Evolutionary conservation across 345 rosid genomes (phyloP).

Genomic region (Trapa bicornis): DNA sequence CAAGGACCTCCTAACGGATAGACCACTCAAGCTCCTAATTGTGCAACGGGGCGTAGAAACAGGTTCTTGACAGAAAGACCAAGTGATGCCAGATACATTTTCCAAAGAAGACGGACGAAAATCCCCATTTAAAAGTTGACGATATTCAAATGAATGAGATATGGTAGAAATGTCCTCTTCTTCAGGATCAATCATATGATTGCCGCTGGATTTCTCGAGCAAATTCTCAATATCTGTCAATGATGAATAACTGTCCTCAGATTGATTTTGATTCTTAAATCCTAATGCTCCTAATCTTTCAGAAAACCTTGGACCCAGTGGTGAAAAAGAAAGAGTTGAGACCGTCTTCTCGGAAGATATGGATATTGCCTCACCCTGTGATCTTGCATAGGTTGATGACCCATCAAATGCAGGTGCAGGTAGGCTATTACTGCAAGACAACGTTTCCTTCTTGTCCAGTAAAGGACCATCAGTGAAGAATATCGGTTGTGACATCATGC

Average conservation of each 20-base stretch:
- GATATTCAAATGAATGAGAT: conserved; percentile 49
- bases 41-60: conserved; percentile 30
- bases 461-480: conserved; percentile 70
- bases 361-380: conserved; percentile 32
- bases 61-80: conserved; percentile 30
- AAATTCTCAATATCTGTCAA: conserved; percentile 30
- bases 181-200: conserved; percentile 16
- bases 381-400: conserved; percentile 23
- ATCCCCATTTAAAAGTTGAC: conserved; percentile 34
- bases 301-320: conserved; percentile 70
- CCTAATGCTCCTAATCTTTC: conserved; percentile 37
- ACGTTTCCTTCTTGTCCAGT: conserved; percentile 29
- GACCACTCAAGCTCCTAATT: conserved; percentile 60
- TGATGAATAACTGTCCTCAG: conserved; percentile 17
- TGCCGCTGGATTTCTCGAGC: conserved; percentile 20
- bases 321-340: conserved; percentile 61
- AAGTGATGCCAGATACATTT: conserved; percentile 22
- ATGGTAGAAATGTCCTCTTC: conserved; percentile 28
- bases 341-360: conserved; percentile 24
- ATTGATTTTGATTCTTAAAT: conserved; percentile 21
- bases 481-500: conserved; percentile 24
- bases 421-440: conserved; percentile 16
- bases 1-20: conserved; percentile 68
- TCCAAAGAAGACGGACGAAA: conserved; percentile 46
- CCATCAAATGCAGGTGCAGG: conserved; percentile 25